phyloP scores from a whole-genome alignment of 2,329 filamentous ascomycete genomes.

The Beauveria rudraprayagi region DNA sequence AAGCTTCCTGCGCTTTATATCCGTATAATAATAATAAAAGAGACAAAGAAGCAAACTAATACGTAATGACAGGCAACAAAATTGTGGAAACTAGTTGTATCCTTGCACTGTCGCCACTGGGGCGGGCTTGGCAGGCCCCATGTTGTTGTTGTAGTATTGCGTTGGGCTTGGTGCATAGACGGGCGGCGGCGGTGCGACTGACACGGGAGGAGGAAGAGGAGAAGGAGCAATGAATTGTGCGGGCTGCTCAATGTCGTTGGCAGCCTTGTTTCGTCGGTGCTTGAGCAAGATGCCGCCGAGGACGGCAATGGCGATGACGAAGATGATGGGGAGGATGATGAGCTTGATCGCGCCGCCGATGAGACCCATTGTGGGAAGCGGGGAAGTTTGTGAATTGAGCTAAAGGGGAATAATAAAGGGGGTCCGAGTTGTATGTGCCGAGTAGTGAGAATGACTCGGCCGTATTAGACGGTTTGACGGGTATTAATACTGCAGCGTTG shows the following conservation, averaged over 20 bases:
- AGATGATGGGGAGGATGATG: slow-evolving; percentile 1
- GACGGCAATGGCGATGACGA: not conserved
- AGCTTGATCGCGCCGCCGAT: slow-evolving; percentile 7
- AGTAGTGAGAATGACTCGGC: no score
- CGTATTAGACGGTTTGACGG: no score
- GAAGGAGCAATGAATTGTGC: not conserved
- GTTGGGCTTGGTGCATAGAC: slow-evolving; percentile 1
- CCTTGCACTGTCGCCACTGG: not conserved
- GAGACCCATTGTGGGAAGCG: not conserved
- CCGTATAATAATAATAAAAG: not conserved
- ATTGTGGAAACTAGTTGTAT: not conserved
- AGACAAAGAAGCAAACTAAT: not conserved
- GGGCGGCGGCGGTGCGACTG: not conserved
- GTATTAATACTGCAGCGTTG: not conserved
- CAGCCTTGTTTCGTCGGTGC: not conserved
- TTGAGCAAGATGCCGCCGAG: not conserved
- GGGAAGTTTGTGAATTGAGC: not conserved
- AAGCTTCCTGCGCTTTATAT: no score
- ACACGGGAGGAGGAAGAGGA: not conserved
- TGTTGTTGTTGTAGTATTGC: not conserved
- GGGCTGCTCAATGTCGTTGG: slow-evolving; percentile 2
- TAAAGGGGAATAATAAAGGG: not conserved
- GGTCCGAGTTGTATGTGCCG: no score
- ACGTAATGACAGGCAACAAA: not conserved
- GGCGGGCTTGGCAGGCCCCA: not conserved